Base-by-base conservation (phyloP, 176 grass and related monocot genomes). In the Triticum timopheevii region DNA sequence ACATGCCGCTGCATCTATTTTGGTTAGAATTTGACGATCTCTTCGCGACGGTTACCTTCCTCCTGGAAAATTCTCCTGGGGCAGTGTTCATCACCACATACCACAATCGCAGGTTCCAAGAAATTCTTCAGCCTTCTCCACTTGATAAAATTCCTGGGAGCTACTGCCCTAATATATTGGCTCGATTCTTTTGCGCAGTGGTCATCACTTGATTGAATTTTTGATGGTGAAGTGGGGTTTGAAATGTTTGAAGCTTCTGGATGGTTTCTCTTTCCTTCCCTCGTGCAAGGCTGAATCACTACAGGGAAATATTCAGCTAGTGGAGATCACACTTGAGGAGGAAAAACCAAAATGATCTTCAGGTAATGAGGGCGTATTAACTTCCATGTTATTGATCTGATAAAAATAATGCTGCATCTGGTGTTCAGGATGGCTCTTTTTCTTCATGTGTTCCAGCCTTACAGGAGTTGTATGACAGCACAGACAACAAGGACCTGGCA, bases 201-300 rank as follows among this genome's bases (percentile, higher is more conserved):
- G 93, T 31, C 96, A 95, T 69, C 93, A 95, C 82, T 70, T 98
- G 42, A 94, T 98, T 8, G 96, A 98, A 62, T 95, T 95, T 50
- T 71, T 94, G 92, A 92, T 98, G 93, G 92, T 91, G 33, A 98
- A 98, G 82, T 98, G 96, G 96, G 90, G 90, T 15, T 87, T 98
- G 79, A 92, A 91, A 77, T 98, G 92, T 82, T 61, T 87, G 54
- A 92, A 90, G 89, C 88, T 98, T 78, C 20, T 95, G 5, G 93
- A 98, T 76, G 96, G 88, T 11, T 95, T 92, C 84, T 95, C 86
- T 35, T 91, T 95, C 86, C 87, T 98, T 67, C 92, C 93, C 16
- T 83, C 83, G 22, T 68, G 81, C 88, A 94, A 98, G 88, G 88
- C 86, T 86, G 69, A 88, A 66, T 87, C 77, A 7, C 81, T 98